phyloP scores from a whole-genome alignment of 805 yeast species.

The Suhomyces emberorum region DNA sequence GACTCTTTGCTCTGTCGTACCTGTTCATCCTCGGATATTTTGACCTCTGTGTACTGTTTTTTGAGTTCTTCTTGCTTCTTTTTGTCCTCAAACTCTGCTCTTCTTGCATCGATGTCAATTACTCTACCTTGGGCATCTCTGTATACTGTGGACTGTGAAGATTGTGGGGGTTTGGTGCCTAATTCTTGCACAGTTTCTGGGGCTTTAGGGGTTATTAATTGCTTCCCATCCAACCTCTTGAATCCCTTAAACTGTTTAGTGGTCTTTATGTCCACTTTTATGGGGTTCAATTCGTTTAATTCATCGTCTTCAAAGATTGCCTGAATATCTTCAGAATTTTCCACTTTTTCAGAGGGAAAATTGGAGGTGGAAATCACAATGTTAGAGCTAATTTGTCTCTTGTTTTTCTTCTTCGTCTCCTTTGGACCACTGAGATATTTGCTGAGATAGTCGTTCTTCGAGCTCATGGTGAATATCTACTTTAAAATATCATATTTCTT shows the following conservation, averaged over 20 bases:
- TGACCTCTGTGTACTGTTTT: constrained; percentile 19
- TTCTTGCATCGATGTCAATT: constrained; percentile 36
- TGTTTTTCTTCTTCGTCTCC: constrained; percentile 11
- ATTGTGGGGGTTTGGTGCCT: constrained; percentile 1
- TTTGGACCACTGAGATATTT: constrained; percentile 22
- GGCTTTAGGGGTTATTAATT: not conserved
- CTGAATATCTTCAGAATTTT: constrained; percentile 8
- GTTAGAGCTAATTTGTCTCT: constrained; percentile 10
- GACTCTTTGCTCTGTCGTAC: constrained; percentile 33
- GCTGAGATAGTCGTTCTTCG: constrained; percentile 32
- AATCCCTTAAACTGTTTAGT: constrained; percentile 27
- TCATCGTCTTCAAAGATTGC: constrained; percentile 12
- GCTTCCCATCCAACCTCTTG: constrained; percentile 34
- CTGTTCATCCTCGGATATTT: constrained; percentile 27
- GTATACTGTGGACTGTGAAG: constrained; percentile 42
- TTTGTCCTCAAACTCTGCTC: constrained; percentile 22
- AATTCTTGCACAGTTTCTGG: not conserved
- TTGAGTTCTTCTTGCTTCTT: constrained; percentile 14
- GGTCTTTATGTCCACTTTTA: constrained; percentile 13
- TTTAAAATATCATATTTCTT: too few relatives aligned
- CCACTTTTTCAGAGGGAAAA: not conserved
- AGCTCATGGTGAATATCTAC: constrained; percentile 9
- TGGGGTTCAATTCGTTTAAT: constrained; percentile 14
- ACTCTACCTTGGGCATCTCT: constrained; percentile 63
- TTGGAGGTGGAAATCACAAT: not conserved